Base-by-base conservation (phyloP, 2,329 filamentous ascomycete genomes). In the Cadophora sp. region DNA sequence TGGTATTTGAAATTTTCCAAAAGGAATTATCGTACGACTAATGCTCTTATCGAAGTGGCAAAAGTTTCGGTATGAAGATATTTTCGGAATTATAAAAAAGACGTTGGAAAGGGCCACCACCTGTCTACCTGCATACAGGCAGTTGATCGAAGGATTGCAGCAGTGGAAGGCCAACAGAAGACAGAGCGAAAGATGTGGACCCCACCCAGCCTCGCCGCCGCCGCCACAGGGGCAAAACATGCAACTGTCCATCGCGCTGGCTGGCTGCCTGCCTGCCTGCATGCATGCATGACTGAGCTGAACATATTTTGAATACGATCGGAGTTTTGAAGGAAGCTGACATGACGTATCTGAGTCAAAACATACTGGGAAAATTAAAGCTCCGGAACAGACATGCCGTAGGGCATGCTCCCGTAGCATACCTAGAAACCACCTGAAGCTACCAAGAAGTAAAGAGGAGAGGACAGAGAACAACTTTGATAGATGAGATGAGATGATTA, bases 281-380 rank as follows among this genome's bases (percentile, higher is more conserved):
- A 13, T 47, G 43, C 43, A 47, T 18, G 43, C 24, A 30, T 58
- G 55, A 36, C 43, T 58, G 55, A 58, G 55, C 55, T 58, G 55
- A 58, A 39, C 53, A 20, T n/a, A 20, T n/a, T 3, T 58, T 39
- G 33, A 58, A 58, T 58, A 58, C 55, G 55, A 58, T 41, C 55
- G 13, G 33, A 22, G 45, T n/a, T 48, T 48, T 48, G n/a, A 22
- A 22, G 45, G 3, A 24, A n/a, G 36, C 6, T 43, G 55, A 58
- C 20, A 58, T 58, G 55, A 58, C 55, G 55, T 58, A 24, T 58
- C 14, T 41, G n/a, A 43, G 20, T 14, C 33, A 41, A 18, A 58
- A 39, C 14, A 41, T 58, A n/a, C 55, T 58, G 55, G 33, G 33
- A 58, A 58, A 58, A n/a, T n/a, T n/a, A n/a, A n/a, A 24, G 55